phyloP scores from a whole-genome alignment of 2,329 filamentous ascomycete genomes.

The Zymoseptoria crescenta region DNA sequence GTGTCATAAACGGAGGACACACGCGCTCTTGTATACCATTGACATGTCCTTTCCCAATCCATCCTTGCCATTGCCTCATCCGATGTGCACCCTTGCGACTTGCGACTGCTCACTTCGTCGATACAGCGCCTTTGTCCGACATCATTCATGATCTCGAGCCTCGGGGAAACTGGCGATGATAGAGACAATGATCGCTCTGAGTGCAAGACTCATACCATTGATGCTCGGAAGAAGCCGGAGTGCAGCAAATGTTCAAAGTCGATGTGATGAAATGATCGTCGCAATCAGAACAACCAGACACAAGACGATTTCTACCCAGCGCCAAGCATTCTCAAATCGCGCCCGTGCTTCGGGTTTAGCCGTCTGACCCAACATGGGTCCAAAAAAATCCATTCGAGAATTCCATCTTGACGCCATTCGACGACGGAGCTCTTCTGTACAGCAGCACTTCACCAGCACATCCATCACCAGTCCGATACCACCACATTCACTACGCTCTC shows the following conservation, averaged over 20 bases:
- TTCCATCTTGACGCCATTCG: conserved; percentile 8
- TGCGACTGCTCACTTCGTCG: not conserved
- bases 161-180: not conserved
- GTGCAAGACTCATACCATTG: no score
- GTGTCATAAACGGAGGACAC: not conserved
- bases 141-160: not conserved
- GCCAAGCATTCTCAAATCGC: not conserved
- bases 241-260: not conserved
- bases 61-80: not conserved
- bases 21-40: not conserved
- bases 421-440: not conserved
- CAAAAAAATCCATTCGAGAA: conserved; percentile 1
- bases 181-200: not conserved
- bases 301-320: not conserved
- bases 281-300: not conserved
- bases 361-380: not conserved
- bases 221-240: no score
- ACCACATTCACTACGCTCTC: conserved; percentile 1
- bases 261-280: not conserved
- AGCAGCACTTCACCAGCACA: not conserved
- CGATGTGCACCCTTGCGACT: not conserved
- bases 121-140: not conserved
- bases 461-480: conserved; percentile 1
- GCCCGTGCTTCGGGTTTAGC: not conserved
- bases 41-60: not conserved